Percentiles rank a stretch among this genome's conserved stretches.
phyloP scores from a whole-genome alignment of 1,139 yeast genomes.

The Arxiozyma heterogenica region DNA sequence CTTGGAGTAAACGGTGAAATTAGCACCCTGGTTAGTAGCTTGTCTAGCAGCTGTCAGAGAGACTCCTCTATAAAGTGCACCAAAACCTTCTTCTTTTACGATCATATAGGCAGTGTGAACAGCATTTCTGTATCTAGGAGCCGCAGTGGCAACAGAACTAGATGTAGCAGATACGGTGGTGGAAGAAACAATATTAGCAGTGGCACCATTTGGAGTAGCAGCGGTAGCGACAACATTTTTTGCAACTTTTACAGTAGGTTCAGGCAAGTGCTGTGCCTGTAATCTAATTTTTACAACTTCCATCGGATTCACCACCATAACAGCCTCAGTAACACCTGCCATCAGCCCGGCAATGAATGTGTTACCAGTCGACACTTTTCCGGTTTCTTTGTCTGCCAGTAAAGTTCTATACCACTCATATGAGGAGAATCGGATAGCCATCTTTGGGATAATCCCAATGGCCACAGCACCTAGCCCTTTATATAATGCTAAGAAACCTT shows the following conservation, averaged over 20 bases:
- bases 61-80: constrained; percentile 88
- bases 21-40: constrained; percentile 97
- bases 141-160: constrained; percentile 38
- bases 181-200: constrained; percentile 34
- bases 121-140: constrained; percentile 78
- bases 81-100: constrained; percentile 82
- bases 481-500: constrained; percentile 78
- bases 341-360: constrained; percentile 92
- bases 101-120: constrained; percentile 83
- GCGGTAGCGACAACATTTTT: constrained; percentile 27
- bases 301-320: constrained; percentile 89
- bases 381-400: constrained; percentile 51
- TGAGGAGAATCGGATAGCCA: constrained; percentile 94
- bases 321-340: constrained; percentile 96
- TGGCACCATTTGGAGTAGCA: constrained; percentile 37
- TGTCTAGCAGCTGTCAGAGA: constrained; percentile 94
- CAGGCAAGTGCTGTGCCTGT: constrained; percentile 88
- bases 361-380: constrained; percentile 56
- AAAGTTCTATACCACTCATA: constrained; percentile 78
- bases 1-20: constrained; percentile 89
- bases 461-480: constrained; percentile 96
- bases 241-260: neutral
- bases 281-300: constrained; percentile 93
- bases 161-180: constrained; percentile 31
- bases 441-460: constrained; percentile 94